Conservation (phyloP, 768 basidiomycete species). For the Lactarius deliciosus region DNA sequence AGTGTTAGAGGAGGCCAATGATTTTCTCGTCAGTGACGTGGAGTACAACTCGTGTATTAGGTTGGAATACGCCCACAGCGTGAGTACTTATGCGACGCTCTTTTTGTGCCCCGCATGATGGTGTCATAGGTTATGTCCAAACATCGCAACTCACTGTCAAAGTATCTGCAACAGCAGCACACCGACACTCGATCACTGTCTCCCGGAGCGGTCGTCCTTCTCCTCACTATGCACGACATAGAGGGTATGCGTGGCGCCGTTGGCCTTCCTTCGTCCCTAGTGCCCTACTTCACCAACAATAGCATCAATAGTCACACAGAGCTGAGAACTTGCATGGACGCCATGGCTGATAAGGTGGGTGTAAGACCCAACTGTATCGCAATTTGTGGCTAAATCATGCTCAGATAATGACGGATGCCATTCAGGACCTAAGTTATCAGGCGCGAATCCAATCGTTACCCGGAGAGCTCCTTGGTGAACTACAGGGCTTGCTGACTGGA, state of each 20-base stretch:
- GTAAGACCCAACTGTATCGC: background rate
- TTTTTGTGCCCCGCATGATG: background rate
- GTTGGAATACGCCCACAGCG: constrained; percentile 78
- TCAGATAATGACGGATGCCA: constrained; percentile 78
- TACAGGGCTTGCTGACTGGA: constrained; percentile 69
- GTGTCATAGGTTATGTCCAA: constrained; percentile 60
- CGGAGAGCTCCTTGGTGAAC: constrained; percentile 61
- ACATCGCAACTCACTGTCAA: constrained; percentile 63
- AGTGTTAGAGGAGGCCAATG: constrained; percentile 78
- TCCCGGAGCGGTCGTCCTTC: constrained; percentile 81
- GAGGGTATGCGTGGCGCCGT: constrained; percentile 82
- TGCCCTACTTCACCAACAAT: constrained; percentile 85
- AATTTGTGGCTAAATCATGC: background rate
- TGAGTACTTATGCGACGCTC: constrained; percentile 37
- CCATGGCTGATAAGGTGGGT: constrained; percentile 78
- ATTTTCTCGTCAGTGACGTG: constrained; percentile 81
- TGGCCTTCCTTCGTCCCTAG: constrained; percentile 77
- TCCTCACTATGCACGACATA: constrained; percentile 82
- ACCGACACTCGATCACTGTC: constrained; percentile 73
- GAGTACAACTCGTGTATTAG: constrained; percentile 92
- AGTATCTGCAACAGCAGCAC: constrained; percentile 61
- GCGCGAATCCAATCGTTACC: constrained; percentile 82
- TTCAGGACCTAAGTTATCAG: constrained; percentile 66
- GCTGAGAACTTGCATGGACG: constrained; percentile 77
- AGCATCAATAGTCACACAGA: constrained; percentile 71